Evolutionary conservation across 768 basidiomycete genomes (phyloP), one percentile per base, ranked within the genome.

Genomic region (Termitomyces sp.): DNA sequence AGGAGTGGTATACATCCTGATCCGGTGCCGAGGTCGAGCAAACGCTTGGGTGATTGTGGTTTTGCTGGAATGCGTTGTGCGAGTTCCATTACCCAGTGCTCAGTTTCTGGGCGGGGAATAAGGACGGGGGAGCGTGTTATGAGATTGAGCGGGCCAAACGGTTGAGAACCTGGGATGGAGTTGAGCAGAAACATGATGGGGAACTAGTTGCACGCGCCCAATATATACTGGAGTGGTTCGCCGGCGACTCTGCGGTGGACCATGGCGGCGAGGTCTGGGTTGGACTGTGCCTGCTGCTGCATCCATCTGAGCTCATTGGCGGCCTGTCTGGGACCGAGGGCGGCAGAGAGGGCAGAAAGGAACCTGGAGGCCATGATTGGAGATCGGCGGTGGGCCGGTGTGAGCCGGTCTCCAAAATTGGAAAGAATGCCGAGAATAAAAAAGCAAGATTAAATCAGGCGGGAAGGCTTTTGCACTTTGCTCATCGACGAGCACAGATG

Each of bases 61-160:
- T 71, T 68, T 8, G 78, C 78, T 3, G 71, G 61, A 53, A 83
- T 66, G n/a, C 69, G 67, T 13, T 79, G 74, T 30, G 86, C 79
- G 57, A 94, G 81, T 53, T 78, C 79, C 9, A 84, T 70, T 7
- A 87, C 77, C 89, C 90, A 92, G 63, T 93, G 73, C 68, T 97
- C 93, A 0, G 96, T 99, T 72, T 99, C 96, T 47, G 95, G 91
- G 14, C 96, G 88, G 13, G 96, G 96, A 46, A 98, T 98, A 63
- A 98, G 85, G 18, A 88, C 86, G 1, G 96, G 96, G 2, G 88
- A 77, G 18, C 91, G 83, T 10, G 80, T 77, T 60, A 85, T 75
- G 66, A 98, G 80, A 65, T 83, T 78, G 50, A 98, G 83, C 5
- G 88, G 84, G 9, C 94, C 93, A 72, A 98, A 97, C 0, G 93